Conservation (phyloP, 208 protist genomes). For the Leishmania turanica region DNA sequence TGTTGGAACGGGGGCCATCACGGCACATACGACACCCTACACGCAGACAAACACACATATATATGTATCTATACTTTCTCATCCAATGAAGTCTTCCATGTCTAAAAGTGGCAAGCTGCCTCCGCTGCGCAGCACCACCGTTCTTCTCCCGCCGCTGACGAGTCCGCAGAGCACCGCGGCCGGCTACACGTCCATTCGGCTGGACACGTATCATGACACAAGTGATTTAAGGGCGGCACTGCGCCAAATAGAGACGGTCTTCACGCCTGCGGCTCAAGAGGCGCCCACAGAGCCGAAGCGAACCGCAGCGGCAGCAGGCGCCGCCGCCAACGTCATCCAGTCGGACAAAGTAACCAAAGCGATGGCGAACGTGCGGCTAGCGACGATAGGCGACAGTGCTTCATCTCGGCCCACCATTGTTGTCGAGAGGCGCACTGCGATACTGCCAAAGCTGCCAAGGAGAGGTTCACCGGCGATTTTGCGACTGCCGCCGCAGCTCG, state of each 20-base stretch:
- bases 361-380: neutral
- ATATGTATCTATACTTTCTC: neutral
- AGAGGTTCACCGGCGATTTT: slow-evolving; percentile 3
- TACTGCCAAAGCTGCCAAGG: neutral
- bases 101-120: neutral
- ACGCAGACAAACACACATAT: neutral
- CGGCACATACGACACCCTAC: neutral
- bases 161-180: neutral
- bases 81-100: slow-evolving; percentile 4
- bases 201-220: slow-evolving; percentile 35
- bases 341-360: neutral
- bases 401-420: slow-evolving; percentile 3
- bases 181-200: slow-evolving; percentile 14
- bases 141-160: neutral
- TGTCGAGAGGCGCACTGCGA: neutral
- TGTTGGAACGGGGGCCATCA: neutral
- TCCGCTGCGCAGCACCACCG: slow-evolving; percentile 26
- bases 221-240: slow-evolving; percentile 34
- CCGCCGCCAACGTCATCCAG: neutral
- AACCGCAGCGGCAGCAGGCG: neutral
- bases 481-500: slow-evolving; percentile 20
- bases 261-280: neutral
- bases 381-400: neutral
- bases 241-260: slow-evolving; percentile 25
- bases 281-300: neutral